These are phyloP conservation scores for Peronospora belbahrii DNA, from an alignment of 352 stramenopile genomes.

Conservation along the genomic window DNA sequence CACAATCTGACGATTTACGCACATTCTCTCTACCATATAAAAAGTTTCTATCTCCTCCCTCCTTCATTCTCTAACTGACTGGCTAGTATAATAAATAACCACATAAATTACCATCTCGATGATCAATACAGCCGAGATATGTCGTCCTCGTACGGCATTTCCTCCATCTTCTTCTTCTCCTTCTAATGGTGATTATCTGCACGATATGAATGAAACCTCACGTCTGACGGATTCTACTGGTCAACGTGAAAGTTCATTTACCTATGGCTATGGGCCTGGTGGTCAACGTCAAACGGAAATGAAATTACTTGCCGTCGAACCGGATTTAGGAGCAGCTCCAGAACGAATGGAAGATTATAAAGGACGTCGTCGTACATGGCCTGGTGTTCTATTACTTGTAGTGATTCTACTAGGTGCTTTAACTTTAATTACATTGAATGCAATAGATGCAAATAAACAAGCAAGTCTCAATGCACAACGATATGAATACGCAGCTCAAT, in stretches of 20 bases:
- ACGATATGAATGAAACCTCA: slow-evolving; percentile 36
- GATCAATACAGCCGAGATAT: no score
- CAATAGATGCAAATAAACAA: slow-evolving; percentile 29
- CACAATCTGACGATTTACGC: no score
- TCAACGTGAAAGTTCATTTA: slow-evolving; percentile 14
- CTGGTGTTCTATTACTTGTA: slow-evolving; percentile 44
- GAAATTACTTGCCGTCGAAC: slow-evolving; percentile 45
- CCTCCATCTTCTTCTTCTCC: slow-evolving; percentile 18
- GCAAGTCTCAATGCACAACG: slow-evolving; percentile 14
- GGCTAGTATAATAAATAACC: no score
- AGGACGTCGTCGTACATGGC: slow-evolving; percentile 56
- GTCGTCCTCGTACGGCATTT: slow-evolving; percentile 17
- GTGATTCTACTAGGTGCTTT: slow-evolving; percentile 30
- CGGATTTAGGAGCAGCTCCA: slow-evolving; percentile 23
- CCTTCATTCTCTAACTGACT: no score
- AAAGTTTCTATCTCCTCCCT: no score
- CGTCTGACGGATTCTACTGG: slow-evolving; percentile 31
- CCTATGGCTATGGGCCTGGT: slow-evolving; percentile 20
- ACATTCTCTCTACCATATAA: no score
- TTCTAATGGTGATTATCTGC: no score
- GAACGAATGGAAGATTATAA: slow-evolving; percentile 61
- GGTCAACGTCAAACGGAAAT: slow-evolving; percentile 56
- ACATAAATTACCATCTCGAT: no score
- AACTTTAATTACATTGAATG: slow-evolving; percentile 44
- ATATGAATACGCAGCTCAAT: slow-evolving; percentile 24